Conservation (phyloP, 2,329 filamentous ascomycete genomes). For the Fusarium tanahbumbuense region DNA sequence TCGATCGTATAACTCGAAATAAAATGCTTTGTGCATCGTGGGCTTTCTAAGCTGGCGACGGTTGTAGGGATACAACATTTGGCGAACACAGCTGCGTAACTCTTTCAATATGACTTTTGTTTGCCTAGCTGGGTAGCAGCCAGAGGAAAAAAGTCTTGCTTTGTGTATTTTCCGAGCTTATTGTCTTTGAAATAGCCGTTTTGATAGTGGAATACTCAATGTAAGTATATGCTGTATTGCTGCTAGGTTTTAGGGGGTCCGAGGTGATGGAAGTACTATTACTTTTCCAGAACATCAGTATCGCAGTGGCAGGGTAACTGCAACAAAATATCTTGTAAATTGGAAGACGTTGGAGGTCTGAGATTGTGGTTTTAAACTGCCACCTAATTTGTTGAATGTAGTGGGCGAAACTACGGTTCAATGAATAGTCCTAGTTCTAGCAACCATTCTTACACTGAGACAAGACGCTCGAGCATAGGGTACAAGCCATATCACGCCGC, state of each 20-base stretch:
- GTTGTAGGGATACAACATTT: background rate
- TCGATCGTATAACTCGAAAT: background rate
- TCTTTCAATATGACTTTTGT: background rate
- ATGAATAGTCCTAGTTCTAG: background rate
- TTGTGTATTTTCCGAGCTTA: background rate
- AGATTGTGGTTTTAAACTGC: background rate
- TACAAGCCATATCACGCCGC: background rate
- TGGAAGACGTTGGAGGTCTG: background rate
- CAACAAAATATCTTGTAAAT: background rate
- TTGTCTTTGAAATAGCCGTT: background rate
- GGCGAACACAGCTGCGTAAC: background rate
- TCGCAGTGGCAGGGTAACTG: background rate
- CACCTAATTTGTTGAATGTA: background rate
- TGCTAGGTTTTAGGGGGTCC: background rate
- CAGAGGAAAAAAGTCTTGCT: background rate
- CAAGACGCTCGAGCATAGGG: background rate
- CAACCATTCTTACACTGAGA: background rate
- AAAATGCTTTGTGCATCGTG: background rate
- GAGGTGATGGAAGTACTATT: background rate
- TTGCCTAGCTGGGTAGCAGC: background rate
- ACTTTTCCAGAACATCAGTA: too few species aligned
- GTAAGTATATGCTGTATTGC: background rate
- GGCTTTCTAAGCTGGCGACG: background rate
- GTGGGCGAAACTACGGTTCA: background rate
- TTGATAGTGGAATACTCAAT: background rate